Base-by-base conservation (phyloP, 2,329 filamentous ascomycete genomes). In the Berkeleyomyces rouxiae region DNA sequence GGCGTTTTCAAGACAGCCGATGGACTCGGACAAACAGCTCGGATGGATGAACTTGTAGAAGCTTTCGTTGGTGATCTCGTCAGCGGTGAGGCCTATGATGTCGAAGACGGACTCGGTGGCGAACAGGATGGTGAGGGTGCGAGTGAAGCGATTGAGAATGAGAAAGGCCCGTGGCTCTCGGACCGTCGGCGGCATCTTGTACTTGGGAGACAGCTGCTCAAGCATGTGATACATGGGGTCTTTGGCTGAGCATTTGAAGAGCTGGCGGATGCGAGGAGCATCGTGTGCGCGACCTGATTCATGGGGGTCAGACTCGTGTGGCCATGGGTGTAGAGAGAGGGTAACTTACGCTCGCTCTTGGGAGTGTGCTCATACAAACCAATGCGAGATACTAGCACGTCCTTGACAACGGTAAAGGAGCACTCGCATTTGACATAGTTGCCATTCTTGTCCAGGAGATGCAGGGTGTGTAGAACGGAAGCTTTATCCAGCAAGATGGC, bases 171-270 rank as follows among this genome's bases (percentile, higher is more conserved):
- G 81, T 7, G 89, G 88, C 71, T 95, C 90, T 67, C 89, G 86
- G 62, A 82, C 80, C 66, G 79, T 79, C 13, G 81, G 76, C 0
- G 82, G 76, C 71, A 80, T 78, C 67, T 78, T 78, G 74, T 95
- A 95, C 71, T 92, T 93, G 69, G 84, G 81, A 9, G 90, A 95
- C 13, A 95, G 77, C 67, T 91, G 87, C 63, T 89, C 87, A 70
- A 95, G 76, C 89, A 95, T 95, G 73, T 93, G 88, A 72, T 95
- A 95, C 66, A 89, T 84, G 16, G 89, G 88, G 69, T 95, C 90
- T 68, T 84, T 79, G 11, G 88, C 87, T 6, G 88, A 92, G 36
- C 86, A 89, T 2, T 88, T 85, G 72, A 95, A 95, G 37, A 92
- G 77, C 59, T 86, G 84, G 62, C 88, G 83, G 63, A 95, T 85